Evolutionary conservation across 208 protist genomes (phyloP).

Genomic region (Leishmania gerbilli): DNA sequence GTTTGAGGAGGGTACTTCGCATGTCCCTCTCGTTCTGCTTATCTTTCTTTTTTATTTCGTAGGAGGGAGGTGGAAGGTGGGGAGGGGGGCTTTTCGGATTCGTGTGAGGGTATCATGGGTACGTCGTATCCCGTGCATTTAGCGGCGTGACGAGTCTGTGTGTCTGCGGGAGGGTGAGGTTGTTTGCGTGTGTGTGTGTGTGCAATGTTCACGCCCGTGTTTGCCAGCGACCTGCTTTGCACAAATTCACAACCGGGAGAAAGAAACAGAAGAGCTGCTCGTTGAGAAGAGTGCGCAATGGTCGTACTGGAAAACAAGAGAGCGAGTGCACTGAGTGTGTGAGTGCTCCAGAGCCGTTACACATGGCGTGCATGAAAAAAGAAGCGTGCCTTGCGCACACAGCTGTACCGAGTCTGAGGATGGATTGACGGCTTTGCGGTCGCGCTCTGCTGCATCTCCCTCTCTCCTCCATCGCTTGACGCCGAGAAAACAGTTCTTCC

Average conservation of each 20-base stretch:
- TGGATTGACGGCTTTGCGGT: neutral
- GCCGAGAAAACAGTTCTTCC: neutral
- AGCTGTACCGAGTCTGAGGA: neutral
- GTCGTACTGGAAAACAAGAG: neutral
- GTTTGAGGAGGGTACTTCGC: neutral
- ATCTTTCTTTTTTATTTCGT: neutral
- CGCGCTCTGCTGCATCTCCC: neutral
- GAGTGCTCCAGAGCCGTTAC: neutral
- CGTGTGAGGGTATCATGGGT: neutral
- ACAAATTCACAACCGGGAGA: neutral
- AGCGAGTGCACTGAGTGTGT: neutral
- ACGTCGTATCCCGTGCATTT: neutral
- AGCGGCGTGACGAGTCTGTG: neutral
- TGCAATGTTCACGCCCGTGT: neutral
- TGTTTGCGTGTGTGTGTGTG: neutral
- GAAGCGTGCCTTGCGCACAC: neutral
- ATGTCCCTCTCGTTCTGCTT: neutral
- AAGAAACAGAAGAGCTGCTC: neutral
- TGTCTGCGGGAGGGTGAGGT: neutral
- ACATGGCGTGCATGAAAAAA: neutral
- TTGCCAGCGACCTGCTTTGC: neutral
- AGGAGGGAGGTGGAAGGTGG: too few species aligned
- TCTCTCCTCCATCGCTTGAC: neutral
- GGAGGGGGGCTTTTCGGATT: neutral
- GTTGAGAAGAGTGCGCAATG: neutral